Evolutionary conservation across 371 early-diverging fungal genomes (phyloP), one percentile per base, ranked within the genome.

Genomic region (Parasitella parasitica): DNA sequence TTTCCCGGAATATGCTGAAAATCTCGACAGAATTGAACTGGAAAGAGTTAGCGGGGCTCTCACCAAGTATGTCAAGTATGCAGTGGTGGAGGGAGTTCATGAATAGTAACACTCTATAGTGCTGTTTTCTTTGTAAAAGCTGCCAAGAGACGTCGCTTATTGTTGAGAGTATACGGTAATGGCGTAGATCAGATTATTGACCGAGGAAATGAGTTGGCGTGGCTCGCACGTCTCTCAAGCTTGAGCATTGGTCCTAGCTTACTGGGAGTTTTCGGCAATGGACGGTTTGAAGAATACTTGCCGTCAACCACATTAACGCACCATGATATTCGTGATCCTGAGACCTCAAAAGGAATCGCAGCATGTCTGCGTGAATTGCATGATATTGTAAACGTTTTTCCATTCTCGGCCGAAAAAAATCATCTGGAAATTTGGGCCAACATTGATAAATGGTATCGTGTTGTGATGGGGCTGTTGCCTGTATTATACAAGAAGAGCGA

Each of bases 281-380:
- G 96, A 9, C 84, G 96, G 9, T 81, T 96, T 48, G 96, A 96
- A 63, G 81, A 95, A 67, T 96, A 85, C 63, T 76, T 96, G 4
- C 87, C 91, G 35, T 89, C 92, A 16, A 78, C 75, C 0, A 93
- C 94, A 0, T 68, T 95, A 46, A 88, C 84, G 0, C 81, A 81
- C 53, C 72, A 76, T 6, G 91, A 92, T 32, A 79, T 96, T n/a
- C 78, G 89, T 9, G 65, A 84, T 39, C 83, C 88, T 0, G 71
- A 74, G 3, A 91, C 79, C 0, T 92, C 92, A 53, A 72, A 74
- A 20, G 77, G 83, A 26, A 92, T 96, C 66, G 95, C 94, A 9
- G 70, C 73, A 3, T 80, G 89, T 6, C 72, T 94, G 76, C 86
- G 85, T 48, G 82, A 87, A 59, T 64, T 96, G 8, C 95, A 96